Conservation (phyloP, 768 basidiomycete genomes). For the Chalciporus sphaerocephalus region DNA sequence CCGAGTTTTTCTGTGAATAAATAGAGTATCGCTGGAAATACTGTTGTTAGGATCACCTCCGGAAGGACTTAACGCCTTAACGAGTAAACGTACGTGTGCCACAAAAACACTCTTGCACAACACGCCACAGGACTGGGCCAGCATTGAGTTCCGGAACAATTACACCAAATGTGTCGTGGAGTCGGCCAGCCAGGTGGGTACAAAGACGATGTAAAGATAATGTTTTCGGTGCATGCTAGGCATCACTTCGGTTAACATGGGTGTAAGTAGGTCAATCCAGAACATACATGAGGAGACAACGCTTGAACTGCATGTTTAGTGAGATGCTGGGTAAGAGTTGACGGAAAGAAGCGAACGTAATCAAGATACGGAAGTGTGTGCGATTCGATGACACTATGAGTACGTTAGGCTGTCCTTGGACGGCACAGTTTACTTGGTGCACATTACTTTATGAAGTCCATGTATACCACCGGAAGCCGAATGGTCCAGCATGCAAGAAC, state of each 20-base stretch:
- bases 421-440: neutral
- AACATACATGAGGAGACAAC: conserved; percentile 62
- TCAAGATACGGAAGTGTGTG: conserved; percentile 82
- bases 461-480: conserved; percentile 69
- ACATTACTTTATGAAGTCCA: conserved; percentile 68
- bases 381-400: conserved; percentile 61
- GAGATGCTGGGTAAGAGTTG: conserved; percentile 60
- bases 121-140: conserved; percentile 74
- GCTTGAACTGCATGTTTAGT: conserved; percentile 64
- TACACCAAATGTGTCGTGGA: conserved; percentile 53
- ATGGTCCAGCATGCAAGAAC: conserved; percentile 76
- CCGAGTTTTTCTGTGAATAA: conserved; percentile 56
- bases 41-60: neutral
- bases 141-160: conserved; percentile 71
- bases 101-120: conserved; percentile 54
- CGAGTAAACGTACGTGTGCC: conserved; percentile 62
- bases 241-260: conserved; percentile 12
- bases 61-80: neutral
- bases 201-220: conserved; percentile 54
- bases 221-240: conserved; percentile 62
- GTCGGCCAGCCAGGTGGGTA: conserved; percentile 56
- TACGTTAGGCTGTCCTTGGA: conserved; percentile 7
- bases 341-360: conserved; percentile 57
- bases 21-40: conserved; percentile 55
- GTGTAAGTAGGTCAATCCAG: conserved; percentile 1